Base-by-base conservation (phyloP, 495 filamentous ascomycete species). In the Rhypophila decipiens region DNA sequence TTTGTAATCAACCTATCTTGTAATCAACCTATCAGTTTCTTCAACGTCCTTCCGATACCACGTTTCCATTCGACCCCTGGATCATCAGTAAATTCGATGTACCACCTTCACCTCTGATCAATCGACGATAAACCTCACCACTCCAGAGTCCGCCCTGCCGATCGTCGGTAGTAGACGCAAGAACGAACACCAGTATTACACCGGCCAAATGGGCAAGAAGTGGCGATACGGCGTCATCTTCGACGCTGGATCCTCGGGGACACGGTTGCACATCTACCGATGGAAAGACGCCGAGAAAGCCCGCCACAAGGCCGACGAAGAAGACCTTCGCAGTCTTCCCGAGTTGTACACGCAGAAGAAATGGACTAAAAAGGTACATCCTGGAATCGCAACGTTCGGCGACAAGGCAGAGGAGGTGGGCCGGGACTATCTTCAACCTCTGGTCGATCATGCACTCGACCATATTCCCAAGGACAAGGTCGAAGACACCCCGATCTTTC, bases 341-440 rank as follows among this genome's bases (percentile, higher is more conserved):
- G 80, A 81, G 47, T 71, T 97, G 48, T 76, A 82, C 52, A 94
- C 89, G 8, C 84, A 91, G 49, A 83, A 87, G 56, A 75, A 85
- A 61, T 96, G 90, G 85, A 90, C 87, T 2, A 89, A 90, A 69
- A 98, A 98, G 69, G 90, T 91, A 35, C 76, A 86, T 39, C 93
- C 93, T 2, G 91, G 93, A 19, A 83, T 98, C 36, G 96, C 93
- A 19, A 88, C 88, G 0, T 97, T 94, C 53, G 88, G 85, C 55
- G 76, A 86, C 24, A 82, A 73, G 27, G 86, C 88, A 10, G 76
- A 82, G 51, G 73, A 77, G 29, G 83, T 98, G 39, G 93, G 94
- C 3, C 74, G 78, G 2, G 84, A 90, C 9, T 87, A 98, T 61
- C 73, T 98, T 5, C 75, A 86, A 31, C 62, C 78, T 27, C 74